phyloP scores from a whole-genome alignment of 2,329 filamentous ascomycete genomes.

The Graphium sp. region DNA sequence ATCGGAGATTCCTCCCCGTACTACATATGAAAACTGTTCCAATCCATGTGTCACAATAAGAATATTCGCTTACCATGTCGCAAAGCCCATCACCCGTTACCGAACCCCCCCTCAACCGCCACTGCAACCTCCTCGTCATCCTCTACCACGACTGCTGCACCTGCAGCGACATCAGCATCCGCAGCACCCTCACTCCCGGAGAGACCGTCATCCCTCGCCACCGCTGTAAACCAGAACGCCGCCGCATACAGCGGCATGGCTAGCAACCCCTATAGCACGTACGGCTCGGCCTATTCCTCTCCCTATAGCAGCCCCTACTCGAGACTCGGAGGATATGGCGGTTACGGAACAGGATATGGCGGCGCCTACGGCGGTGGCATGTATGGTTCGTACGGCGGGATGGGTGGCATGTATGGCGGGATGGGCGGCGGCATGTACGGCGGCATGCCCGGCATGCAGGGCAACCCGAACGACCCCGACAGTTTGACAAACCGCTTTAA shows the following conservation, averaged over 20 bases:
- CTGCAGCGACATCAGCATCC: slow-evolving; percentile 21
- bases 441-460: slow-evolving; percentile 18
- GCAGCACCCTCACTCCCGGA: slow-evolving; percentile 46
- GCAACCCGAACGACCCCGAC: slow-evolving; percentile 68
- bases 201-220: slow-evolving; percentile 60
- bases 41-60: no score
- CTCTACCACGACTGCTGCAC: no score
- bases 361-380: slow-evolving; percentile 22
- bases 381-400: slow-evolving; percentile 21
- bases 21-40: no score
- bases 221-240: slow-evolving; percentile 76
- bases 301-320: slow-evolving; percentile 24
- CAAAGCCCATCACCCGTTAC: slow-evolving; percentile 13
- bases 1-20: no score
- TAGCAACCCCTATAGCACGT: slow-evolving; percentile 27
- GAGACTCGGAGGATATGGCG: slow-evolving; percentile 26
- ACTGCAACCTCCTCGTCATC: slow-evolving; percentile 21
- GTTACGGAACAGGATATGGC: slow-evolving; percentile 21
- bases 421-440: slow-evolving; percentile 26
- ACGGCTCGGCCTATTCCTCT: slow-evolving; percentile 17
- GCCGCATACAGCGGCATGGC: slow-evolving; percentile 53
- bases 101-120: slow-evolving; percentile 22
- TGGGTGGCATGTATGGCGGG: slow-evolving; percentile 27
- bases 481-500: slow-evolving; percentile 92
- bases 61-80: slow-evolving; percentile 10